These are phyloP conservation scores for Leccinum sublutescens DNA, from an alignment of 768 basidiomycete species.

Conservation along the genomic window DNA sequence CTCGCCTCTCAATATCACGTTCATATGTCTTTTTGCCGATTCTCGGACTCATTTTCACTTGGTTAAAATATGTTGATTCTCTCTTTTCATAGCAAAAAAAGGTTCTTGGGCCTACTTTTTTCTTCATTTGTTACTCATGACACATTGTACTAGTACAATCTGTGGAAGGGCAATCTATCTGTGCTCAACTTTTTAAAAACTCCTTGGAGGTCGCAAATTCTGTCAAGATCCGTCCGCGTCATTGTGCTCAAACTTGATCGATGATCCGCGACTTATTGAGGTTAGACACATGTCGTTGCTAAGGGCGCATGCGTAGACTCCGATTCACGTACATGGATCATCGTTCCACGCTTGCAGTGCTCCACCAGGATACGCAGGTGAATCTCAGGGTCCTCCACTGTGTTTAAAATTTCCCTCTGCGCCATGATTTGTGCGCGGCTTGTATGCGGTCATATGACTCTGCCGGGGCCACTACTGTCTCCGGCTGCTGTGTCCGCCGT, in stretches of 20 bases:
- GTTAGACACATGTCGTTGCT: not conserved
- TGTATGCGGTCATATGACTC: too few species aligned
- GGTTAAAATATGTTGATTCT: not conserved
- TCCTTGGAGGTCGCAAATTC: not conserved
- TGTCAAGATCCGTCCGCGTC: not conserved
- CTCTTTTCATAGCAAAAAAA: not conserved
- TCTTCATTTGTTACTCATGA: not conserved
- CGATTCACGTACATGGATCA: too few species aligned
- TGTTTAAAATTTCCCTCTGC: too few species aligned
- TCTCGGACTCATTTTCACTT: not conserved
- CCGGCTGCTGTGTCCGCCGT: too few species aligned
- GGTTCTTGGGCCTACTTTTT: not conserved
- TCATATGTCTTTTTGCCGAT: not conserved
- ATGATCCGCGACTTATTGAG: not conserved
- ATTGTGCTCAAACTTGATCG: not conserved
- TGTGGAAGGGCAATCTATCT: not conserved
- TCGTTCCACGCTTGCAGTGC: too few species aligned
- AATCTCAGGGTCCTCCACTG: too few species aligned
- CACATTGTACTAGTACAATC: constrained; percentile 2
- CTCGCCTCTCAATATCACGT: not conserved
- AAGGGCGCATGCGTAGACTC: too few species aligned
- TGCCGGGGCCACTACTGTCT: too few species aligned
- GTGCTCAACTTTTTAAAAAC: not conserved
- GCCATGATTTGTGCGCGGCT: too few species aligned
- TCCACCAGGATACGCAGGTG: too few species aligned